Conservation (phyloP, 2,329 filamentous ascomycete species). For the Alternaria dauci region DNA sequence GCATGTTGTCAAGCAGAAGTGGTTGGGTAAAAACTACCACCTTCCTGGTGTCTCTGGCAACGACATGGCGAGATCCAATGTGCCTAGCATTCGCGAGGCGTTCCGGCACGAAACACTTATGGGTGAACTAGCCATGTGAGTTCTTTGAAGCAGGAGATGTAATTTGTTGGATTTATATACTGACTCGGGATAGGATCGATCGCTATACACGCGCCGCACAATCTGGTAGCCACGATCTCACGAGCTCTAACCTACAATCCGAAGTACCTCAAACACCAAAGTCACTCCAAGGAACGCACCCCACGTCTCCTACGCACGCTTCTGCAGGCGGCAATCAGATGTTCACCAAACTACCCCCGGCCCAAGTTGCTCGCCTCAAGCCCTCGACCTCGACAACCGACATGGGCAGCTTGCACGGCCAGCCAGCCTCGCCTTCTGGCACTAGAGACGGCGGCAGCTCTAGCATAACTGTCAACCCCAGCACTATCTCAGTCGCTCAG, state of each 20-base stretch:
- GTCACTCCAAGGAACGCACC: constrained; percentile 41
- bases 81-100: constrained; percentile 89
- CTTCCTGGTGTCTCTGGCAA: constrained; percentile 85
- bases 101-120: constrained; percentile 87
- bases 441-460: constrained; percentile 29
- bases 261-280: constrained; percentile 41
- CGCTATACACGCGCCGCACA: constrained; percentile 54
- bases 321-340: constrained; percentile 46
- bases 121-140: constrained; percentile 85
- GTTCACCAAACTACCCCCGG: constrained; percentile 41
- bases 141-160: constrained; percentile 20
- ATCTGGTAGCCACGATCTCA: constrained; percentile 41
- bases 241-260: constrained; percentile 47
- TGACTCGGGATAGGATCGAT: constrained; percentile 42
- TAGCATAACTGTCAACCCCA: constrained; percentile 41
- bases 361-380: constrained; percentile 51
- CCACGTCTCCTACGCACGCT: constrained; percentile 52
- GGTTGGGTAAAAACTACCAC: constrained; percentile 82
- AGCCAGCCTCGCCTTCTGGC: constrained; percentile 38
- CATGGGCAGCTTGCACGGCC: constrained; percentile 20
- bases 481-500: constrained; percentile 29
- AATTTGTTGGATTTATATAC: neutral
- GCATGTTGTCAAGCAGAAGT: constrained; percentile 84
- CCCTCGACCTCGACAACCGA: constrained; percentile 35
- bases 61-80: constrained; percentile 93